Evolutionary conservation across 2,329 filamentous ascomycete species (phyloP).

Genomic region (Trichophyton equinum): DNA sequence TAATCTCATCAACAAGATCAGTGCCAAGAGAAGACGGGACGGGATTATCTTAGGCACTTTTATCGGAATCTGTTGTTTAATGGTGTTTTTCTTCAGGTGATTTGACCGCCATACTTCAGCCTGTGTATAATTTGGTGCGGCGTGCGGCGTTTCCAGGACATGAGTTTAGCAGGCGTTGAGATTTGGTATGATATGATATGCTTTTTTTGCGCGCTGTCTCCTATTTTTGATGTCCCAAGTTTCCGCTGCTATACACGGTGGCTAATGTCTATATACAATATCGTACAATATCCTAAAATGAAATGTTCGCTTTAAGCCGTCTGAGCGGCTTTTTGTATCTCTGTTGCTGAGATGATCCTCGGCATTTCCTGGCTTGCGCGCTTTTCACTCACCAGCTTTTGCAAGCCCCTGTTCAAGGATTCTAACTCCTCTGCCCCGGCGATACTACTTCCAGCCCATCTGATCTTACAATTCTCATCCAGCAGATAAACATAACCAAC

Average conservation of each 20-base stretch:
- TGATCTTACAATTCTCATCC: constrained; percentile 74
- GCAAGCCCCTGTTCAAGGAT: constrained; percentile 31
- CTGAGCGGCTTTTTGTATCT: background rate
- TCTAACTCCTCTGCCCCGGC: constrained; percentile 31
- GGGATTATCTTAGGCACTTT: constrained; percentile 86
- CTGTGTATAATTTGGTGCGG: background rate
- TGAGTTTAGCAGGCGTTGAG: constrained; percentile 2
- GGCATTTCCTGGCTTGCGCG: constrained; percentile 10
- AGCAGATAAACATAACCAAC: constrained; percentile 91
- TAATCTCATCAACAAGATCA: constrained; percentile 79
- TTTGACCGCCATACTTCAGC: background rate
- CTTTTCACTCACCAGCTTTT: constrained; percentile 32
- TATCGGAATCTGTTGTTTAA: constrained; percentile 79
- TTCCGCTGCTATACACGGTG: background rate
- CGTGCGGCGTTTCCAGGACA: background rate
- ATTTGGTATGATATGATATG: background rate
- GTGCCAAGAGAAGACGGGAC: constrained; percentile 86
- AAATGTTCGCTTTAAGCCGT: background rate
- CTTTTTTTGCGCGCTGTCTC: background rate
- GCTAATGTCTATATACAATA: constrained; percentile 1
- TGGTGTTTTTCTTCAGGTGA: constrained; percentile 69
- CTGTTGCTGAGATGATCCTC: background rate
- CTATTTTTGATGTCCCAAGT: background rate
- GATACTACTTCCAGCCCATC: constrained; percentile 72
- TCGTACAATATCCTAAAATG: background rate